Conservation (phyloP, 1,284 basidiomycete species). For the Rhodotorula sp. region DNA sequence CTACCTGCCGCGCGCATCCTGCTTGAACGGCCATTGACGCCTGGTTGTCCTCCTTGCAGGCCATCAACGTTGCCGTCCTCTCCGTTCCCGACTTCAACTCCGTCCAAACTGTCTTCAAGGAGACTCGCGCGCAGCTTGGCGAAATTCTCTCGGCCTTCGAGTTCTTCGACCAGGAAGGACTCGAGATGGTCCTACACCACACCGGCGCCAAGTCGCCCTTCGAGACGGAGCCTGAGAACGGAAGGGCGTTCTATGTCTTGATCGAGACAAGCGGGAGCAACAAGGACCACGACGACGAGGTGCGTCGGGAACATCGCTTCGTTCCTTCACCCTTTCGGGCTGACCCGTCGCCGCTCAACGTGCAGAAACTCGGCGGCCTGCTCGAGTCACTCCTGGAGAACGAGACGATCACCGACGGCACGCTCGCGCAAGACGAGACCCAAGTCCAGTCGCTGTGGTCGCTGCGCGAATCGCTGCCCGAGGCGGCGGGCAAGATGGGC, state of each 20-base stretch:
- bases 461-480: conserved; percentile 89
- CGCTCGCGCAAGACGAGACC: conserved; percentile 84
- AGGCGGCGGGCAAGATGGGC: conserved; percentile 90
- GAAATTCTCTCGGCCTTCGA: conserved; percentile 99
- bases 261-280: conserved; percentile 95
- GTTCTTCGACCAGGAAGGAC: conserved; percentile 86
- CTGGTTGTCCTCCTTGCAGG: conserved; percentile 54
- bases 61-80: conserved; percentile 58
- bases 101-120: conserved; percentile 58
- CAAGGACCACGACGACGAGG: conserved; percentile 92
- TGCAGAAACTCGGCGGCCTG: conserved; percentile 81
- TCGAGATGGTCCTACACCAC: conserved; percentile 66
- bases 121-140: conserved; percentile 68
- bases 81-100: conserved; percentile 57
- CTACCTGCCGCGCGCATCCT: no score
- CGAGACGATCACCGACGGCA: conserved; percentile 83
- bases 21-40: no score
- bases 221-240: conserved; percentile 49
- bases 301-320: conserved; percentile 47
- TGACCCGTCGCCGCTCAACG: background rate
- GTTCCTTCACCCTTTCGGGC: conserved; percentile 12
- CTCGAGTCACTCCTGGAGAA: conserved; percentile 77
- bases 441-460: conserved; percentile 91
- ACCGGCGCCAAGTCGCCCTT: conserved; percentile 58
- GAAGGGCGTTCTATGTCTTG: conserved; percentile 71